Percentiles rank a stretch among this genome's conserved stretches.
Evolutionary conservation across 257 asterid species (phyloP).

Genomic region (Plantago ovata): DNA sequence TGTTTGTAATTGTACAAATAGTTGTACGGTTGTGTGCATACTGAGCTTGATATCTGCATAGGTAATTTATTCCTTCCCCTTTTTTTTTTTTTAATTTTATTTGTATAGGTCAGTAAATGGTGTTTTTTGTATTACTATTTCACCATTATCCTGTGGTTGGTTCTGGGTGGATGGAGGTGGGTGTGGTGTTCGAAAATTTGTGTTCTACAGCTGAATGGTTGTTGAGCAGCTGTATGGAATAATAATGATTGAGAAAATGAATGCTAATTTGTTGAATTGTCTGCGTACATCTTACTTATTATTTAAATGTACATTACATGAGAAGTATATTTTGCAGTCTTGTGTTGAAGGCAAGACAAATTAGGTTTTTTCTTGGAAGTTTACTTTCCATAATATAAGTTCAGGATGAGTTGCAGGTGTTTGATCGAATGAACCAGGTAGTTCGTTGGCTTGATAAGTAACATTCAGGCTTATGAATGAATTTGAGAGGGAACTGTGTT

Average conservation of each 20-base stretch:
- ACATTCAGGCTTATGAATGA: no score
- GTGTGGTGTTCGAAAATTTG: background rate
- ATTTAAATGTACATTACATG: no score
- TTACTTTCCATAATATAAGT: no score
- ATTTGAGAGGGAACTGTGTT: no score
- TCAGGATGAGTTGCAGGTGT: no score
- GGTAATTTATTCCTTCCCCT: no score
- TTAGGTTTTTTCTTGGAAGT: no score
- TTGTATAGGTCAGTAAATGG: constrained; percentile 1
- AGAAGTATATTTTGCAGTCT: no score
- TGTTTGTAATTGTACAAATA: constrained; percentile 4
- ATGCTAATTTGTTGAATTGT: constrained; percentile 1
- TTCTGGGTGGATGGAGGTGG: background rate
- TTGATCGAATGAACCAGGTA: no score
- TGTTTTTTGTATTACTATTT: background rate
- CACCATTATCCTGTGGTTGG: constrained; percentile 2
- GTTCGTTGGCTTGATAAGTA: no score
- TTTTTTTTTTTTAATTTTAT: constrained; percentile 5
- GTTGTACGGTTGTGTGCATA: constrained; percentile 28
- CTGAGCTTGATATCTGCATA: background rate
- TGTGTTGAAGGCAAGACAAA: no score
- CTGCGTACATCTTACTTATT: no score
- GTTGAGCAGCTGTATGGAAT: background rate
- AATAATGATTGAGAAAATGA: background rate
- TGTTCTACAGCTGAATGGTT: background rate